Base-by-base conservation (phyloP, 768 basidiomycete species). In the Lactarius akahatsu region DNA sequence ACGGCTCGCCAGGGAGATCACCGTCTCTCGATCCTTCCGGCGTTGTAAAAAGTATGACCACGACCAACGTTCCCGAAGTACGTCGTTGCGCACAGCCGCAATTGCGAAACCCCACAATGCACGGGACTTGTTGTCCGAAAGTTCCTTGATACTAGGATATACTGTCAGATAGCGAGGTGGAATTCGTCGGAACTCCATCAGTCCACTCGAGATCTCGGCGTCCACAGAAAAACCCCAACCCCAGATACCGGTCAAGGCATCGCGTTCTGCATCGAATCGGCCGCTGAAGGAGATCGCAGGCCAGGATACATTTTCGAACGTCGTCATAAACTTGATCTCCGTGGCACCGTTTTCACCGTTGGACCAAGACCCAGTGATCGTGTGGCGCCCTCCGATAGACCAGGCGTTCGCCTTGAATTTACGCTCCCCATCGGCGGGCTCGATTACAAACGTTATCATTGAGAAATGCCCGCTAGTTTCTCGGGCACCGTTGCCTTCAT, bases 61-160 rank as follows among this genome's bases (percentile, higher is more conserved):
- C 5, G 73, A 61, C 74, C 73, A 76, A 1, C 61, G 64, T 34
- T 66, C 50, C 47, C 72, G 69, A 4, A 72, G 70, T 3, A 78
- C 55, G 16, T 71, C 65, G 36, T 65, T 56, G 15, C 59, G 57
- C 6, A 73, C 71, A 8, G 75, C 73, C 0, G 38, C 34, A 38
- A 74, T 72, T 20, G 77, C 78, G 43, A 72, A 77, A 9, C 52
- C 62, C 77, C 76, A 78, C 23, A 73, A 56, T 4, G 75, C 73
- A 5, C 71, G 72, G 4, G 75, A 23, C 58, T 66, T 71, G 63
- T 72, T 73, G 16, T 59, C 55, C 28, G 59, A 52, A 30, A 75
- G 65, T 43, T 69, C 72, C 11, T 66, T 55, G 23, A 75, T 71
- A 4, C 72, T 57, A 2, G 76, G 76, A 32, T 68, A 65, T 56